phyloP scores from a whole-genome alignment of 805 yeast species.

The Starmerella tilneyi region DNA sequence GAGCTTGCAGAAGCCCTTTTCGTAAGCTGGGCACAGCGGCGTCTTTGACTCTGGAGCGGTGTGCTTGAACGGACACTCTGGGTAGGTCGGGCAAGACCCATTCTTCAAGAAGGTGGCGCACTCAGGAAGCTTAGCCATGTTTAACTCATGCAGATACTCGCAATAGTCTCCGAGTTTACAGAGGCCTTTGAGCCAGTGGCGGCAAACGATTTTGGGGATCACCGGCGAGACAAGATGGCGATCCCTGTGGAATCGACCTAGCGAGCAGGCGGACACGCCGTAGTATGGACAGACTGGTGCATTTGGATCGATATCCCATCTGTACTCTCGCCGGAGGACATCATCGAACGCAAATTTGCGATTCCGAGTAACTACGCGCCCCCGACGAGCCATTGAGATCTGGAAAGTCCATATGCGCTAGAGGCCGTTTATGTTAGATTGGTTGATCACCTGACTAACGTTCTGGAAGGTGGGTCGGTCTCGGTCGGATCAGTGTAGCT shows the following conservation, averaged over 20 bases:
- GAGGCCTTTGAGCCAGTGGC: conserved; percentile 95
- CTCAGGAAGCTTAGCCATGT: conserved; percentile 91
- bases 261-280: conserved; percentile 65
- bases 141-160: conserved; percentile 91
- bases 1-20: conserved; percentile 80
- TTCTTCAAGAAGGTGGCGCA: conserved; percentile 76
- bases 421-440: too few species aligned
- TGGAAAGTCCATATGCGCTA: too few species aligned
- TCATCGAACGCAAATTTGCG: conserved; percentile 65
- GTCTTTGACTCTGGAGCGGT: conserved; percentile 9
- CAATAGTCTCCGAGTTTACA: conserved; percentile 96
- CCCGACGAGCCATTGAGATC: conserved; percentile 11
- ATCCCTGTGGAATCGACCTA: conserved; percentile 75
- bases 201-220: conserved; percentile 78
- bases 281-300: conserved; percentile 76
- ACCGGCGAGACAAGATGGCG: conserved; percentile 65
- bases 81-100: conserved; percentile 68
- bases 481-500: too few species aligned
- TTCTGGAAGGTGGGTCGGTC: too few species aligned
- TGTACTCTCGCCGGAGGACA: conserved; percentile 66
- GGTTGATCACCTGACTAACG: too few species aligned
- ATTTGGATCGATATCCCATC: conserved; percentile 77
- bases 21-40: conserved; percentile 66
- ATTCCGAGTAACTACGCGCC: conserved; percentile 21
- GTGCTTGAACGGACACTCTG: conserved; percentile 88